Percentiles rank a stretch among this genome's conserved stretches.
Conservation (phyloP, 371 early-diverging fungal species). For the Rhizopus arrhizus region DNA sequence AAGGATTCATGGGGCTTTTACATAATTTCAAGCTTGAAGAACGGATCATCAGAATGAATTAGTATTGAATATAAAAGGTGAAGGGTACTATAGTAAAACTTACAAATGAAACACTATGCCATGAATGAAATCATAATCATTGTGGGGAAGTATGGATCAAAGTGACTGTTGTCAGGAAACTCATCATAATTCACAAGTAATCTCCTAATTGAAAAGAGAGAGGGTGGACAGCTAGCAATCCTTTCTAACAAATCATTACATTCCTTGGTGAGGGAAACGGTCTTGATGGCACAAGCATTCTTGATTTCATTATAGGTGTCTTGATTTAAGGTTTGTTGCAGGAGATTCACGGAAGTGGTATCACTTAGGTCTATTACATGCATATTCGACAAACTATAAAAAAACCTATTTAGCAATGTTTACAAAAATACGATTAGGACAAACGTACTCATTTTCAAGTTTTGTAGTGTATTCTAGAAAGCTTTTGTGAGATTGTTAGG, state of each 20-base stretch:
- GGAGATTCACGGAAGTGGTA: constrained; percentile 7
- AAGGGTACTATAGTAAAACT: constrained; percentile 11
- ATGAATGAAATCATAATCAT: constrained; percentile 20
- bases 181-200: constrained; percentile 16
- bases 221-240: constrained; percentile 9
- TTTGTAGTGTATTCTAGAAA: constrained; percentile 2
- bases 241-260: constrained; percentile 10
- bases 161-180: constrained; percentile 10
- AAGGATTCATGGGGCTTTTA: constrained; percentile 15
- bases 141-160: constrained; percentile 15
- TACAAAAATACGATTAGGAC: constrained; percentile 12
- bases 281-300: constrained; percentile 10
- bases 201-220: constrained; percentile 16
- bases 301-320: constrained; percentile 12
- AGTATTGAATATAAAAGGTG: constrained; percentile 21
- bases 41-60: constrained; percentile 17
- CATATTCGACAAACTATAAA: constrained; percentile 18
- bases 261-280: constrained; percentile 11
- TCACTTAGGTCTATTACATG: constrained; percentile 14
- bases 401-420: constrained; percentile 13
- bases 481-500: no score
- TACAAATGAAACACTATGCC: constrained; percentile 16
- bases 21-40: constrained; percentile 17
- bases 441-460: constrained; percentile 14
- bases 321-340: constrained; percentile 6